A percentile compares a stretch with the other conserved stretches of the same genome.
These are phyloP conservation scores for Aspergillus caelatus DNA, from an alignment of 2,329 filamentous ascomycete species.

Conservation along the genomic window DNA sequence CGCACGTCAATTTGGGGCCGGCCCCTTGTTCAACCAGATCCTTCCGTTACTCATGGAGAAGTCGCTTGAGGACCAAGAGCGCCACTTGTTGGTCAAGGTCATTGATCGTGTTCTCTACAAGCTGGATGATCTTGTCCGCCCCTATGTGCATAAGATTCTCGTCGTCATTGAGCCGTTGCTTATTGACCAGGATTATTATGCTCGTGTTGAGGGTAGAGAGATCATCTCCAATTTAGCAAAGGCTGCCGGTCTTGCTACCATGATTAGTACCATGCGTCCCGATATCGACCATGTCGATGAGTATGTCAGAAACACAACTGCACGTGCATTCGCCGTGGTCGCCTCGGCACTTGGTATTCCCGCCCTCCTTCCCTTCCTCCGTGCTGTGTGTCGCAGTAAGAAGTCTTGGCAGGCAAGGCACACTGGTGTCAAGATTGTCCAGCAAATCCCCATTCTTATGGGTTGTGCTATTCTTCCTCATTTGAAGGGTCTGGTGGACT, in stretches of 20 bases:
- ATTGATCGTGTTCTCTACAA: constrained; percentile 99
- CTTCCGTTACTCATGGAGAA: constrained; percentile 97
- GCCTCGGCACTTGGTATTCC: constrained; percentile 95
- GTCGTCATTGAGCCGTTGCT: constrained; percentile 99
- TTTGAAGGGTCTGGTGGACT: constrained; percentile 93
- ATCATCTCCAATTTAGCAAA: constrained; percentile 98
- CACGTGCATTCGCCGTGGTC: constrained; percentile 94
- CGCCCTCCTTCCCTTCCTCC: constrained; percentile 88
- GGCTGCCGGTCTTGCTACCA: constrained; percentile 92
- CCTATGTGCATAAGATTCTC: constrained; percentile 96
- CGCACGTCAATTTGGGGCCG: constrained; percentile 91
- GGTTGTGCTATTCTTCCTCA: constrained; percentile 95
- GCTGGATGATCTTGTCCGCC: constrained; percentile 91
- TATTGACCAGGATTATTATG: constrained; percentile 99
- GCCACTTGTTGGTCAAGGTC: constrained; percentile 96
- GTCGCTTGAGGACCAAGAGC: constrained; percentile 94
- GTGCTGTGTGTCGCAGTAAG: constrained; percentile 95
- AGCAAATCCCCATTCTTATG: constrained; percentile 98
- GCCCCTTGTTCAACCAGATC: constrained; percentile 95
- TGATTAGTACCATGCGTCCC: constrained; percentile 99
- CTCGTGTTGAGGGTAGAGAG: constrained; percentile 94
- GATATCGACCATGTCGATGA: constrained; percentile 99
- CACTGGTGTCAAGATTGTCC: constrained; percentile 98
- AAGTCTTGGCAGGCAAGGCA: constrained; percentile 99
- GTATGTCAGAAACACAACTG: constrained; percentile 97